A percentile compares a stretch with the other conserved stretches of the same genome.
Conservation (phyloP, 176 grass and related monocot species). For the Tuctoria greenei region DNA sequence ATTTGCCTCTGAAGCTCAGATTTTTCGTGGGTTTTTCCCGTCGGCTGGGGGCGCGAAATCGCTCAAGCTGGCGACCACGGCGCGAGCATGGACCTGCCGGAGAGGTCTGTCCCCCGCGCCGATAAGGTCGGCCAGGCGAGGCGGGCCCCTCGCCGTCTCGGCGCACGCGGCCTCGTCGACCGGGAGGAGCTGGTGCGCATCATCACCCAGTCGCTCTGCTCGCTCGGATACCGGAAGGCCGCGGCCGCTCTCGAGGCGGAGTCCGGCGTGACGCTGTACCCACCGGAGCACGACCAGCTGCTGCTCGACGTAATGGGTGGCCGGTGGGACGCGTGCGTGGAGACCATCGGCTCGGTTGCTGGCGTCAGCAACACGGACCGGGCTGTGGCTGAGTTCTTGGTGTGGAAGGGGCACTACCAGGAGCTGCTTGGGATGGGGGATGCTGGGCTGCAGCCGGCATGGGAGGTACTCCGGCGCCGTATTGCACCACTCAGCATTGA, state of each 20-base stretch:
- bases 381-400: conserved; percentile 50
- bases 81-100: conserved; percentile 36
- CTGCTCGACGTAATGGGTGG: conserved; percentile 72
- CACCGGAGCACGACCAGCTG: conserved; percentile 59
- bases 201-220: conserved; percentile 74
- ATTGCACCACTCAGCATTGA: conserved; percentile 67
- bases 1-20: conserved; percentile 20
- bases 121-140: conserved; percentile 23
- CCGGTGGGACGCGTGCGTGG: conserved; percentile 74
- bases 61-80: conserved; percentile 52
- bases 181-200: conserved; percentile 64
- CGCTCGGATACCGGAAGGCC: conserved; percentile 72
- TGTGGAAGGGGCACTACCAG: conserved; percentile 86
- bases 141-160: conserved; percentile 26
- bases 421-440: conserved; percentile 70
- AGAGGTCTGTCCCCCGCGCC: conserved; percentile 44
- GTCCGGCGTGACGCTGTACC: conserved; percentile 71
- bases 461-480: conserved; percentile 66
- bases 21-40: conserved; percentile 10
- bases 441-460: conserved; percentile 43
- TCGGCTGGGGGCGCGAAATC: conserved; percentile 39
- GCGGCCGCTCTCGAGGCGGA: conserved; percentile 74
- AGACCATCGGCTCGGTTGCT: conserved; percentile 50
- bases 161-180: conserved; percentile 48
- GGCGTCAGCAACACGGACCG: conserved; percentile 44